A percentile compares a stretch with the other conserved stretches of the same genome.
These are phyloP conservation scores for Symbiodinium pilosum DNA, from an alignment of 73 alveolate species.

Conservation along the genomic window DNA sequence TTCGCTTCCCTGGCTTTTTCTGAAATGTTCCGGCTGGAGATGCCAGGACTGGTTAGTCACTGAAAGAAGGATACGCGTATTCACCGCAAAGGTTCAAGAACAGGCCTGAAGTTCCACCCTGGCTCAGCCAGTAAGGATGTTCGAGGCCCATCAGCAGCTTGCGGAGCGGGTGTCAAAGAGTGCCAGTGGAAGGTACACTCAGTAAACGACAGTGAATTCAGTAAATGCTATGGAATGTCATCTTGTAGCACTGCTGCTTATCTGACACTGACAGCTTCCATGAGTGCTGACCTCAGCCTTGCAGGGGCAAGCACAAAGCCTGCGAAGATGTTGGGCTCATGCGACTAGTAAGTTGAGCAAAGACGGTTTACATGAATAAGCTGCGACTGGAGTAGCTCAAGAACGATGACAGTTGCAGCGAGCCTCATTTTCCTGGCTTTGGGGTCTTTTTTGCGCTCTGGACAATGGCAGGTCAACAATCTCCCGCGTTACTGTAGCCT, in stretches of 20 bases:
- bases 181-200: too few species aligned
- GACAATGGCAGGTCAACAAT: not conserved
- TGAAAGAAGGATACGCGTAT: too few species aligned
- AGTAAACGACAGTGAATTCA: too few species aligned
- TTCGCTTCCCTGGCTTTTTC: not conserved
- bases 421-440: not conserved
- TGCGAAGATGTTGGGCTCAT: too few species aligned
- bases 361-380: not conserved
- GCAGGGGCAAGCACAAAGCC: constrained; percentile 27
- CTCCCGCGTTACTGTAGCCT: not conserved
- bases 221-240: too few species aligned
- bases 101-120: not conserved
- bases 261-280: too few species aligned
- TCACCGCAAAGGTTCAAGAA: not conserved
- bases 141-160: not conserved
- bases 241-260: too few species aligned
- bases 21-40: constrained; percentile 4
- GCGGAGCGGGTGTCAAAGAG: too few species aligned
- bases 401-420: not conserved
- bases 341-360: not conserved
- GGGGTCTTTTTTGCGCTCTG: not conserved
- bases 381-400: not conserved
- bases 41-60: constrained; percentile 4
- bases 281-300: not conserved
- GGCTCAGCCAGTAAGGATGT: constrained; percentile 1